phyloP scores from a whole-genome alignment of 352 stramenopile species.

The Sclerospora graminicola region DNA sequence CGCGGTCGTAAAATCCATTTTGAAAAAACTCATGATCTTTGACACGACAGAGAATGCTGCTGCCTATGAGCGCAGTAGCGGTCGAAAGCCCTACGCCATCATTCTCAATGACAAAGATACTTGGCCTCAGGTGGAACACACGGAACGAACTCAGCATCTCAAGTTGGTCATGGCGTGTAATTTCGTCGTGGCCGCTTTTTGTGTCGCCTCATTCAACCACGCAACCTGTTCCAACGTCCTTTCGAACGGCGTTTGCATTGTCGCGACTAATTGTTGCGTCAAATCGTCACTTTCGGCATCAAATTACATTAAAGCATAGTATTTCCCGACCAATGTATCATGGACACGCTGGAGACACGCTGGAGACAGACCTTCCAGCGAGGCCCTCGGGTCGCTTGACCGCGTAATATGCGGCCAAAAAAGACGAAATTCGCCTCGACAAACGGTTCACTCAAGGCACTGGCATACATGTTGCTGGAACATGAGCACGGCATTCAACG shows the following conservation, averaged over 20 bases:
- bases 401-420: conserved; percentile 61
- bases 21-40: too few species aligned
- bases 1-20: too few species aligned
- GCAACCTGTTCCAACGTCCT: conserved; percentile 65
- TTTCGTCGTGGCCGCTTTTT: conserved; percentile 80
- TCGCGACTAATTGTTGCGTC: conserved; percentile 79
- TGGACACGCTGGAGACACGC: conserved; percentile 38
- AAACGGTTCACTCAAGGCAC: too few species aligned
- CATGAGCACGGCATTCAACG: conserved; percentile 35
- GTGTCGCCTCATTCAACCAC: conserved; percentile 86
- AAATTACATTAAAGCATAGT: conserved; percentile 88
- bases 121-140: too few species aligned
- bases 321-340: conserved; percentile 72
- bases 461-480: conserved; percentile 37
- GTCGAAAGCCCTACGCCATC: too few species aligned
- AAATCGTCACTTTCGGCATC: conserved; percentile 64
- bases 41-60: too few species aligned
- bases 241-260: conserved; percentile 72
- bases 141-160: too few species aligned
- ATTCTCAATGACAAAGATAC: too few species aligned
- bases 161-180: conserved; percentile 72
- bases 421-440: conserved; percentile 86
- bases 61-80: too few species aligned
- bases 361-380: conserved; percentile 86
- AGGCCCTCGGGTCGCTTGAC: conserved; percentile 78